Base-by-base conservation (phyloP, 768 basidiomycete genomes). In the Epithele typhae region DNA sequence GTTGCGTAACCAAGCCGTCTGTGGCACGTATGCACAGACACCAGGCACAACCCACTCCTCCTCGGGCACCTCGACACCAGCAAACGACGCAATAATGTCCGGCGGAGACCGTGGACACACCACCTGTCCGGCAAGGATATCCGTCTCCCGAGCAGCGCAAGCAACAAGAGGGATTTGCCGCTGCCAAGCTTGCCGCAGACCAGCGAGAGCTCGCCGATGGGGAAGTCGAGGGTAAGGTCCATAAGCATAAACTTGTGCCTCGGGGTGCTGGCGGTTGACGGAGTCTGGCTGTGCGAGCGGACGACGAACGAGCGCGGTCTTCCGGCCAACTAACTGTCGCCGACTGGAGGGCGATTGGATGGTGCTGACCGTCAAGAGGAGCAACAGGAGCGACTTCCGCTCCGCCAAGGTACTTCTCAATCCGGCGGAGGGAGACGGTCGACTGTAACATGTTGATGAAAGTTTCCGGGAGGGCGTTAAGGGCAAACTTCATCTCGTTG, bases 321-420 rank as follows among this genome's bases (percentile, higher is more conserved):
- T 84, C 82, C 0, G 93, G 88, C 93, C 93, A 97, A 1, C 91
- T 90, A 39, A 92, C 73, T 1, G 90, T 95, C 32, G 90, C 92
- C 9, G 86, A 87, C 60, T 86, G 86, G 55, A 94, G 77, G 1
- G 82, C 74, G 43, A 94, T 82, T 3, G 69, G 75, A 41, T 74
- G 70, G n/a, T 74, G 72, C 53, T 84, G 78, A 23, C 75, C 63
- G 18, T 71, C 64, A 7, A 87, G 63, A 3, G 82, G 81, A 4
- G 72, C 74, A 10, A 88, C 81, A 1, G 73, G 64, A 1, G 74
- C 62, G 14, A 96, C 81, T 65, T 97, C 93, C 1, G 78, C 76
- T 8, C 78, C 74, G 39, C 78, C 68, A 21, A 96, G 76, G 64
- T 94, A 96, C 57, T 89, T 92, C 61, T 94, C 92, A 49, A 96